These are phyloP conservation scores for Moricandia moricandioides DNA, from an alignment of 345 rosid species.

Conservation along the genomic window DNA sequence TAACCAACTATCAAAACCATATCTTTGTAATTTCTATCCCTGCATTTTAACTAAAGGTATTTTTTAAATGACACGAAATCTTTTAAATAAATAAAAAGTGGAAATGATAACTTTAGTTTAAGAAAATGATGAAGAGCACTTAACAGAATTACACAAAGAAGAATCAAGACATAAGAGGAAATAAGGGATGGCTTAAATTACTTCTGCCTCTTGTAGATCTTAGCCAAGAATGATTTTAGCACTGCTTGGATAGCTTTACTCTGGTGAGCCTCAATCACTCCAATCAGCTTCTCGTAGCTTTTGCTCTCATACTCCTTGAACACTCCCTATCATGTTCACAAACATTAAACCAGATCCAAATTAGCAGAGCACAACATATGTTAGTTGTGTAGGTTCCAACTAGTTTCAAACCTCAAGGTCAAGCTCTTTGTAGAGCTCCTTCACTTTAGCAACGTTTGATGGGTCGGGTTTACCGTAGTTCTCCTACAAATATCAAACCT, in stretches of 20 bases:
- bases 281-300: conserved; percentile 63
- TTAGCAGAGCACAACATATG: conserved; percentile 3
- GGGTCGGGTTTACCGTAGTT: conserved; percentile 74
- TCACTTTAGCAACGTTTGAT: conserved; percentile 57
- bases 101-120: background rate
- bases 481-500: conserved; percentile 43
- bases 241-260: conserved; percentile 76
- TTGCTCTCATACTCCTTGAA: conserved; percentile 72
- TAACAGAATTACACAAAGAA: conserved; percentile 26
- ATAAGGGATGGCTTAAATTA: conserved; percentile 25
- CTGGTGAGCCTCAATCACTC: conserved; percentile 64
- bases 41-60: too few species aligned
- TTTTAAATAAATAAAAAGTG: background rate
- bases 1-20: background rate
- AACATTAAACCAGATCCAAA: conserved; percentile 15
- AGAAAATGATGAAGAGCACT: conserved; percentile 10
- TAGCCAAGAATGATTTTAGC: conserved; percentile 77
- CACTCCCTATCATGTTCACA: conserved; percentile 44
- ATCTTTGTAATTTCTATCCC: background rate
- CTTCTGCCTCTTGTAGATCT: conserved; percentile 90
- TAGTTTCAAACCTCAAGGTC: conserved; percentile 62
- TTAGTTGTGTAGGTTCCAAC: background rate
- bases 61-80: too few species aligned
- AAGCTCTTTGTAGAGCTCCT: conserved; percentile 67
- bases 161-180: background rate